phyloP scores from a whole-genome alignment of 495 filamentous ascomycete species.

The Podospora conica region DNA sequence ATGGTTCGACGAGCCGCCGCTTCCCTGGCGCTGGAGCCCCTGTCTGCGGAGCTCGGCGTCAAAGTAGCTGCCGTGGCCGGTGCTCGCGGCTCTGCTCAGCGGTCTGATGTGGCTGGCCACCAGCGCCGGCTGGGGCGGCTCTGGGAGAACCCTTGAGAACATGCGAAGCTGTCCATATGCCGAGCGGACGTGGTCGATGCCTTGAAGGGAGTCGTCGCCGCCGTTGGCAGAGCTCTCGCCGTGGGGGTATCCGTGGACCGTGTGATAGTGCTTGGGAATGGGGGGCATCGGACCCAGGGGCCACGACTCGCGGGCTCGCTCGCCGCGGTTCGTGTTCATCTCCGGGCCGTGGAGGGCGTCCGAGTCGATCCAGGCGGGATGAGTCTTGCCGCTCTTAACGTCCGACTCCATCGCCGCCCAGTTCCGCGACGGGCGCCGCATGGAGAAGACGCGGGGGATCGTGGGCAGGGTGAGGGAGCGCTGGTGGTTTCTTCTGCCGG shows the following conservation, averaged over 20 bases:
- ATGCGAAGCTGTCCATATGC: constrained; percentile 14
- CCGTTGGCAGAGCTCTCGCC: background rate
- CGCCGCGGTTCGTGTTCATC: constrained; percentile 16
- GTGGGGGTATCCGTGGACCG: constrained; percentile 11
- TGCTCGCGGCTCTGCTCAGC: background rate
- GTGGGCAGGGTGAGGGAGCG: background rate
- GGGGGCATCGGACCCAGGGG: constrained; percentile 15
- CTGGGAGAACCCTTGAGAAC: constrained; percentile 11
- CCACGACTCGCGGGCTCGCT: constrained; percentile 18
- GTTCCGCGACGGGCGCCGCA: background rate
- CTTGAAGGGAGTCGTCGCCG: constrained; percentile 2
- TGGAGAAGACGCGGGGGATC: background rate
- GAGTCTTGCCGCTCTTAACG: constrained; percentile 8
- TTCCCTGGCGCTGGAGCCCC: background rate
- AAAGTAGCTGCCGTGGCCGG: background rate
- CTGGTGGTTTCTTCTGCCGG: background rate
- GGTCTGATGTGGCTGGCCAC: constrained; percentile 4
- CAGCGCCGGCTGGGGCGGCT: constrained; percentile 17
- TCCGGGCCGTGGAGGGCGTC: constrained; percentile 38
- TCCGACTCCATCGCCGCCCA: background rate
- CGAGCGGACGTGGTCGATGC: constrained; percentile 3
- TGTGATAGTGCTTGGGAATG: constrained; percentile 17
- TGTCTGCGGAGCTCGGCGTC: background rate
- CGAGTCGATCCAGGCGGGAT: constrained; percentile 37
- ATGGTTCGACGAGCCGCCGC: background rate